These are phyloP conservation scores for Pichia sp. DNA, from an alignment of 1,139 yeast species.

Conservation along the genomic window DNA sequence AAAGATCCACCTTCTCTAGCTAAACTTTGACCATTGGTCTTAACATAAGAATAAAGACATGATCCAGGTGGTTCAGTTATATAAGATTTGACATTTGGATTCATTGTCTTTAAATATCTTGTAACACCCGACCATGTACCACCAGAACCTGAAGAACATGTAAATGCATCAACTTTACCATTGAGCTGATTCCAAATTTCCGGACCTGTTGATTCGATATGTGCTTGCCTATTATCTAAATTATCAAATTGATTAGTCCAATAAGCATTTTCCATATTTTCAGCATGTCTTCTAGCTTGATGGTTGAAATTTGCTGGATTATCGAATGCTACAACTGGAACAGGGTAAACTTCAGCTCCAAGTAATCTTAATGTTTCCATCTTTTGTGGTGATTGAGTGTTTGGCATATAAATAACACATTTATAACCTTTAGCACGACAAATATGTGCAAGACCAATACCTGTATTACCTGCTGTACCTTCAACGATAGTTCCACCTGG, in stretches of 20 bases:
- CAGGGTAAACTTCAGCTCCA: constrained; percentile 85
- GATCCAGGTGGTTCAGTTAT: constrained; percentile 95
- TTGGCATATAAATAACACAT: constrained; percentile 83
- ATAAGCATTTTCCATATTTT: constrained; percentile 61
- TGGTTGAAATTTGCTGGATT: constrained; percentile 81
- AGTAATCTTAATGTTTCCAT: constrained; percentile 63
- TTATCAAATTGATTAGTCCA: constrained; percentile 94
- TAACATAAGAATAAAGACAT: constrained; percentile 70
- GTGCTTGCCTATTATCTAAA: constrained; percentile 80
- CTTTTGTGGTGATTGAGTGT: constrained; percentile 74
- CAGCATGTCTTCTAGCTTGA: constrained; percentile 81
- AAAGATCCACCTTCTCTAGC: constrained; percentile 72
- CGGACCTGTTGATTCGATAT: constrained; percentile 87
- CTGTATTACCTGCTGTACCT: constrained; percentile 78
- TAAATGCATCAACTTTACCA: constrained; percentile 77
- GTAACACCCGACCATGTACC: constrained; percentile 86
- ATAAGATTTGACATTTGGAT: constrained; percentile 37
- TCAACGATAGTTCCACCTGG: constrained; percentile 60
- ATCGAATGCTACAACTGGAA: constrained; percentile 79
- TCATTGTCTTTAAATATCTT: constrained; percentile 55
- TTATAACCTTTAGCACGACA: constrained; percentile 79
- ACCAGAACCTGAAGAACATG: constrained; percentile 88
- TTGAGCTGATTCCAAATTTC: constrained; percentile 84
- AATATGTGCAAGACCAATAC: constrained; percentile 84
- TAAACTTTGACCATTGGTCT: constrained; percentile 31